Conservation (phyloP, 2,329 filamentous ascomycete species). For the Monosporascus sp. region DNA sequence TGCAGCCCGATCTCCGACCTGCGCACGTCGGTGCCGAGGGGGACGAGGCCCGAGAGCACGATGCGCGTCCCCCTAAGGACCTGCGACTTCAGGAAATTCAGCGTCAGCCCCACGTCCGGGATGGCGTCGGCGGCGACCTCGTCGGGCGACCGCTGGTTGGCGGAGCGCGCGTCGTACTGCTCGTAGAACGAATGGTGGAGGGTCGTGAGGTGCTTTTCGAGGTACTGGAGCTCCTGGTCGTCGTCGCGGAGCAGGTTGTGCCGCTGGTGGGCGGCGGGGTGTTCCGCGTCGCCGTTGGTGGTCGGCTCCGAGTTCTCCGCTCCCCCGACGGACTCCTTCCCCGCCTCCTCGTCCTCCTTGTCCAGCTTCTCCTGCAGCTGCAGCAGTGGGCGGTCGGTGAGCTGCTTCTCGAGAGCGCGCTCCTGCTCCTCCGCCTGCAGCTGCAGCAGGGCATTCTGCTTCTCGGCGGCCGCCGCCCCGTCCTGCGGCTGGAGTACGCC, state of each 20-base stretch:
- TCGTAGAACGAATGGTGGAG: constrained; percentile 80
- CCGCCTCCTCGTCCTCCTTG: constrained; percentile 67
- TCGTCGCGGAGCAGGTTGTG: constrained; percentile 84
- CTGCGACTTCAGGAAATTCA: constrained; percentile 71
- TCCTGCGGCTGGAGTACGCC: constrained; percentile 12
- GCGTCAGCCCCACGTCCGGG: constrained; percentile 80
- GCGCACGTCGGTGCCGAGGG: constrained; percentile 71
- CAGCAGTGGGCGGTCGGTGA: constrained; percentile 82
- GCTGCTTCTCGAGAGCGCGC: constrained; percentile 78
- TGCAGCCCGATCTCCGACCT: constrained; percentile 83
- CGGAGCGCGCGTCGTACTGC: constrained; percentile 62
- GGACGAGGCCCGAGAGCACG: constrained; percentile 87
- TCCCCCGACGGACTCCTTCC: constrained; percentile 40
- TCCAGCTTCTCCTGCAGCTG: constrained; percentile 90
- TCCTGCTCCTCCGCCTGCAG: constrained; percentile 81
- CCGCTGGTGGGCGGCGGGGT: constrained; percentile 36
- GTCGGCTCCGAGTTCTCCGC: constrained; percentile 30
- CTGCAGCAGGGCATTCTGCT: constrained; percentile 48
- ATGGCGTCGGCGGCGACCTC: constrained; percentile 47
- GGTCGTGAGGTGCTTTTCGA: constrained; percentile 69
- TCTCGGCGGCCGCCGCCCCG: constrained; percentile 12
- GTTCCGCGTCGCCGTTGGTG: constrained; percentile 22
- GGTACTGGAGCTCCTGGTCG: constrained; percentile 71
- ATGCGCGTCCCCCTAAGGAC: constrained; percentile 72
- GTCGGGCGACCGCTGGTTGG: constrained; percentile 36